Percentiles rank a stretch among this genome's conserved stretches.
These are phyloP conservation scores for Amaranthus palmeri DNA, from an alignment of 148 eudicot species.

Conservation along the genomic window DNA sequence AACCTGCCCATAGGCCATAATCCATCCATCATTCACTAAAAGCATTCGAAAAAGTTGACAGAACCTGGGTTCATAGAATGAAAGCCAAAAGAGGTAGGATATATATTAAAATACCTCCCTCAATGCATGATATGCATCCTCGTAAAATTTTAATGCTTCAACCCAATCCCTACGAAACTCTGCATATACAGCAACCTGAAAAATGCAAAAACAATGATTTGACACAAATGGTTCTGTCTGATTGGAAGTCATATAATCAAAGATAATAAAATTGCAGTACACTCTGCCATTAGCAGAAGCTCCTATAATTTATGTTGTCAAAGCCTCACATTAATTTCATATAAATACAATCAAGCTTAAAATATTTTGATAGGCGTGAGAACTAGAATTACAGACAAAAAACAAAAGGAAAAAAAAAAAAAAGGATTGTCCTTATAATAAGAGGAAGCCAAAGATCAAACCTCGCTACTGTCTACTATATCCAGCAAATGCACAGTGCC, in stretches of 20 bases:
- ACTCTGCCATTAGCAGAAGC: background rate
- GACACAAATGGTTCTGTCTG: background rate
- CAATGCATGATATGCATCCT: slow-evolving; percentile 83
- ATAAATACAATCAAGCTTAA: background rate
- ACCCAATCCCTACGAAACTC: slow-evolving; percentile 97
- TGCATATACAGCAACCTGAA: slow-evolving; percentile 98
- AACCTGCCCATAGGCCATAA: too few relatives aligned
- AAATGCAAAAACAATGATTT: slow-evolving; percentile 14
- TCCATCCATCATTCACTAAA: background rate
- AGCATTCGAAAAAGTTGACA: background rate
- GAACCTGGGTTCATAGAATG: background rate
- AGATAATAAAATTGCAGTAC: background rate
- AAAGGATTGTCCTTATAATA: background rate
- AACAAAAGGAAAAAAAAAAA: background rate
- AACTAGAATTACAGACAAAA: too few relatives aligned
- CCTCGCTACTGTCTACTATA: background rate
- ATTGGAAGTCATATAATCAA: background rate
- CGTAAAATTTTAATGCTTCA: slow-evolving; percentile 86
- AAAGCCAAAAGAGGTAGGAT: background rate
- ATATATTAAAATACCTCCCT: slow-evolving; percentile 56
- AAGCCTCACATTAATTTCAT: background rate
- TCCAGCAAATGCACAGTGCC: too few relatives aligned
- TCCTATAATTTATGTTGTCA: background rate
- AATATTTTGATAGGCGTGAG: background rate
- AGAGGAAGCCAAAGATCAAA: background rate